A percentile compares a stretch with the other conserved stretches of the same genome.
phyloP scores from a whole-genome alignment of 345 rosid species.

The Eucalyptus marginata region DNA sequence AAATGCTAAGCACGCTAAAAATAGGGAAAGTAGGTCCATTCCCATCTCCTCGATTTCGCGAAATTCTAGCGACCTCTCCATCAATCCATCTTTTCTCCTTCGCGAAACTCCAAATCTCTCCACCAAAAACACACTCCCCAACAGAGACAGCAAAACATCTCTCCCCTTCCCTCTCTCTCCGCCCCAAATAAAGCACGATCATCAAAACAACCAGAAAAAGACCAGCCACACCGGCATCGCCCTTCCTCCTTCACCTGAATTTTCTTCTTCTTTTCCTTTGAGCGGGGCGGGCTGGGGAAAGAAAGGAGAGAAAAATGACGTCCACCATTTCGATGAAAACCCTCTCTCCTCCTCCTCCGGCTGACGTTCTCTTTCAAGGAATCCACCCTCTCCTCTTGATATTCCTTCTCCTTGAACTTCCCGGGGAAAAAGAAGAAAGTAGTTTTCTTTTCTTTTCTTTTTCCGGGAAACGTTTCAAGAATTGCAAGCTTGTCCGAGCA shows the following conservation, averaged over 20 bases:
- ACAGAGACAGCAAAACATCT: background rate
- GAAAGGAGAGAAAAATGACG: background rate
- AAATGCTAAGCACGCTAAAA: background rate
- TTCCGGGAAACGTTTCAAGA: background rate
- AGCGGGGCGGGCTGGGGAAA: background rate
- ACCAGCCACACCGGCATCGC: background rate
- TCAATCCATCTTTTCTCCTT: background rate
- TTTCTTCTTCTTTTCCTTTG: background rate
- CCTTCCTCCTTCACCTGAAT: background rate
- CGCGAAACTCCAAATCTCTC: background rate
- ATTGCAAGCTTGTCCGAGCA: background rate
- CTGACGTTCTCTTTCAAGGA: background rate
- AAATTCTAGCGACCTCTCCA: background rate
- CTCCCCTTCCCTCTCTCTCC: background rate
- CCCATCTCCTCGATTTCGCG: background rate
- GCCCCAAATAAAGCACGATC: background rate
- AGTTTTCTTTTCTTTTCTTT: background rate
- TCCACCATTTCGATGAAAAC: background rate
- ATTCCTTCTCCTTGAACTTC: background rate
- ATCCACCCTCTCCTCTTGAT: background rate
- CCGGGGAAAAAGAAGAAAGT: background rate
- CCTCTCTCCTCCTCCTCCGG: background rate
- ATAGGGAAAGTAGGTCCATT: background rate
- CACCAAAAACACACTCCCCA: background rate
- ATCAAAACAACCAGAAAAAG: background rate